Percentiles rank a stretch among this genome's conserved stretches.
Conservation (phyloP, 2,329 filamentous ascomycete genomes). For the Pyrenophora graminea region DNA sequence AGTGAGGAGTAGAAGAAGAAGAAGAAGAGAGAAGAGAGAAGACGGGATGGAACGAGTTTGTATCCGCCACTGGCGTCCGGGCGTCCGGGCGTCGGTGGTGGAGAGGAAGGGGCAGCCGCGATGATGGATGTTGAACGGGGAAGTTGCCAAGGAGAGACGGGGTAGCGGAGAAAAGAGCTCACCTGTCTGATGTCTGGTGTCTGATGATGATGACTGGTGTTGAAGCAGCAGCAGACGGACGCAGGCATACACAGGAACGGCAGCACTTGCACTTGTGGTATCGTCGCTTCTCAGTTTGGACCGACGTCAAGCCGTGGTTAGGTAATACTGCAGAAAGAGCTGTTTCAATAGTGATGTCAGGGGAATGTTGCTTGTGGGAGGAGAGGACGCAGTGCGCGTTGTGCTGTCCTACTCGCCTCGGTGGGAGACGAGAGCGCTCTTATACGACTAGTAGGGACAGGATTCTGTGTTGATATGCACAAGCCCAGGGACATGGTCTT, state of each 20-base stretch:
- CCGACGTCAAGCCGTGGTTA: slow-evolving; percentile 7
- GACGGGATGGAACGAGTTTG: slow-evolving; percentile 20
- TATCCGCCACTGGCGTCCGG: slow-evolving; percentile 27
- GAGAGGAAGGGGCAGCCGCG: slow-evolving; percentile 33
- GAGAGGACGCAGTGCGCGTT: slow-evolving; percentile 29
- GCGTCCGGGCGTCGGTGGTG: slow-evolving; percentile 23
- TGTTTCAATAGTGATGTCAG: slow-evolving; percentile 43
- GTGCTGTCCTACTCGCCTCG: slow-evolving; percentile 24
- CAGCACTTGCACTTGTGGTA: not conserved
- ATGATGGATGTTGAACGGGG: slow-evolving; percentile 8
- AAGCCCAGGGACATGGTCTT: slow-evolving; percentile 31
- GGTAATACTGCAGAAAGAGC: slow-evolving; percentile 40
- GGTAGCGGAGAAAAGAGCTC: slow-evolving; percentile 19
- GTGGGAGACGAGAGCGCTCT: slow-evolving; percentile 39
- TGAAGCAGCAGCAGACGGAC: slow-evolving; percentile 18
- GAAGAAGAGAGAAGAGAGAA: slow-evolving; percentile 12
- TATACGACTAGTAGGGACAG: slow-evolving; percentile 24
- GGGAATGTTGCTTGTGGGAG: slow-evolving; percentile 19
- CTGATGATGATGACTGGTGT: not conserved
- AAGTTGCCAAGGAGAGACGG: slow-evolving; percentile 14
- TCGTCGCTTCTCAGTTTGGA: not conserved
- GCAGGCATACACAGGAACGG: slow-evolving; percentile 19
- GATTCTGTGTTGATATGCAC: slow-evolving; percentile 27
- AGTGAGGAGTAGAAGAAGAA: slow-evolving; percentile 32
- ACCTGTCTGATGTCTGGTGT: slow-evolving; percentile 22